Evolutionary conservation across 2,329 filamentous ascomycete genomes (phyloP), one percentile per base, ranked within the genome.

Genomic region (Blumeria hordei): DNA sequence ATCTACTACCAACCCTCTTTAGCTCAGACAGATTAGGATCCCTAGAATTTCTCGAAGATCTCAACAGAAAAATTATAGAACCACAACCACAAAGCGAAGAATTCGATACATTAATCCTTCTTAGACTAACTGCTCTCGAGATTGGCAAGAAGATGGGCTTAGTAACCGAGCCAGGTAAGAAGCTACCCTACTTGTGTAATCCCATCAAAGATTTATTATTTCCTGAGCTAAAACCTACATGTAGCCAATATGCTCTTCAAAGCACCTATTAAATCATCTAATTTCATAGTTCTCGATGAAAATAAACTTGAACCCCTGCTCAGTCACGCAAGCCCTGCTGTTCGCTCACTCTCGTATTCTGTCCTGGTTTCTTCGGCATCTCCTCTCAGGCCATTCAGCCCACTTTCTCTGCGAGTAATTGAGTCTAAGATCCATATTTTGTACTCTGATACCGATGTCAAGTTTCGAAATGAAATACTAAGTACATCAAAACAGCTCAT

Each of bases 381-480:
- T 1, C 81, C 81, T 0, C 87, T 84, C 3, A 79, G 78, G 54
- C 83, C 87, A 0, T 80, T 93, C 54, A 81, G 81, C 0, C 62
- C 68, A 0, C 72, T 70, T 9, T 74, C 81, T 0, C 71, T 95
- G 2, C 66, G 69, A 3, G 72, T 83, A 11, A 69, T 96, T 2
- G 73, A 73, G 54, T 71, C 70, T 36, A 78, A 85, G 57, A 68
- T 96, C 3, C 73, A 76, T 0, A 75, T 81, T 14, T 78, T 90
- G 59, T 83, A 93, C 64, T 78, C 86, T 3, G 88, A 95, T 59
- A 80, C 85, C 0, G 88, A 95, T 64, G 81, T 90, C 6, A 87
- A 90, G 62, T 83, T 88, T 60, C 79, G 92, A 56, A 83, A 88
- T 56, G 86, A 94, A 60, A 73, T 93, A 1, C 73, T 90, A 32